phyloP scores from a whole-genome alignment of 768 basidiomycete species.

The Paxillus rubicundulus region DNA sequence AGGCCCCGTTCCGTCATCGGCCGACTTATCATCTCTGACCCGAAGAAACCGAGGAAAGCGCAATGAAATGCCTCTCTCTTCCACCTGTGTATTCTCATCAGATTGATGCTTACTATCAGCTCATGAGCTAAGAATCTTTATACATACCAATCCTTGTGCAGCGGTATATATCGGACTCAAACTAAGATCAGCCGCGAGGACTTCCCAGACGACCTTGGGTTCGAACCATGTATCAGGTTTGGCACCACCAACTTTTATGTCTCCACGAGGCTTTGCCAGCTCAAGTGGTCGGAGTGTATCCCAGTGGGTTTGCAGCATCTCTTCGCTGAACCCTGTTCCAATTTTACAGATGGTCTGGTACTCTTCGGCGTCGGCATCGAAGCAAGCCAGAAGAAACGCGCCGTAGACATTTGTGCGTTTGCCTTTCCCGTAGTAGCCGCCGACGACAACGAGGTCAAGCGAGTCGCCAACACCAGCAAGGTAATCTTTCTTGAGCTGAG shows the following conservation, averaged over 20 bases:
- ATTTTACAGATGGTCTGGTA: conserved; percentile 99
- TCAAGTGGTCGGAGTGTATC: conserved; percentile 81
- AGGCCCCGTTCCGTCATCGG: conserved; percentile 88
- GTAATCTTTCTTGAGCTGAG: conserved; percentile 97
- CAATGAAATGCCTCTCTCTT: conserved; percentile 89
- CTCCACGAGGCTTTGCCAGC: conserved; percentile 64
- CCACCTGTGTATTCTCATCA: conserved; percentile 47
- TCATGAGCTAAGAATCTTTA: not conserved
- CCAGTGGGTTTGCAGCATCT: conserved; percentile 76
- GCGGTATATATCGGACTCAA: conserved; percentile 97
- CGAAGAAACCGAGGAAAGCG: conserved; percentile 95
- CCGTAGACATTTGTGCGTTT: conserved; percentile 98
- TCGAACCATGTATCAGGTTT: conserved; percentile 99
- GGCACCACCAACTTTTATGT: conserved; percentile 86
- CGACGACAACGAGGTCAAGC: conserved; percentile 95
- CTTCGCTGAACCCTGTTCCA: conserved; percentile 97
- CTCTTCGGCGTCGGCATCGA: conserved; percentile 90
- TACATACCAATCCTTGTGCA: conserved; percentile 79
- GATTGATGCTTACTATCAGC: conserved; percentile 1
- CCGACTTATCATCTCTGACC: conserved; percentile 88
- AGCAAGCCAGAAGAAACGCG: conserved; percentile 96
- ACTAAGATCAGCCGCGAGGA: conserved; percentile 94
- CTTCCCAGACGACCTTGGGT: conserved; percentile 97
- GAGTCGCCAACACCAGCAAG: conserved; percentile 96
- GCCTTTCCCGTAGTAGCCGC: conserved; percentile 95